These are phyloP conservation scores for Exophiala sp. DNA, from an alignment of 2,329 filamentous ascomycete genomes.

Conservation along the genomic window DNA sequence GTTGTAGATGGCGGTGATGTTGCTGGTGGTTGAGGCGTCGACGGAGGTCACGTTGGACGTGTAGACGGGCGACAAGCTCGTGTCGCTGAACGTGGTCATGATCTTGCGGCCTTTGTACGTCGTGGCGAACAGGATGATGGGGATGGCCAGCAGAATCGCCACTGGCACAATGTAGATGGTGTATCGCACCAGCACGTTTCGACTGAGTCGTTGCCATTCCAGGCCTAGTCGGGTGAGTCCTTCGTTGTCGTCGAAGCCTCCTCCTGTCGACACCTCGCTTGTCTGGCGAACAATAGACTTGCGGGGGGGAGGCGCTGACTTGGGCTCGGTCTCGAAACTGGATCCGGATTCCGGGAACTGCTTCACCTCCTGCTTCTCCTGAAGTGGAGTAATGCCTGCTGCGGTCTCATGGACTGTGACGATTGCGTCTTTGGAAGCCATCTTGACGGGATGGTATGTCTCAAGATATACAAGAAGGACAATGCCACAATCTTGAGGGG, in stretches of 20 bases:
- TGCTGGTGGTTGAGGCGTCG: constrained; percentile 2
- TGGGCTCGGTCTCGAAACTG: constrained; percentile 4
- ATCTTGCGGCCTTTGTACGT: constrained; percentile 29
- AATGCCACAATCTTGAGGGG: too few species aligned
- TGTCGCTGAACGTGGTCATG: constrained; percentile 2
- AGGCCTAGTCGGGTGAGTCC: constrained; percentile 11
- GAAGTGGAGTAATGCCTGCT: background rate
- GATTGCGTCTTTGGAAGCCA: constrained; percentile 14
- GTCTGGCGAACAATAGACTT: too few species aligned
- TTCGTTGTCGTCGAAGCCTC: constrained; percentile 1
- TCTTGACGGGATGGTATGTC: background rate
- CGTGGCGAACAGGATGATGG: constrained; percentile 19
- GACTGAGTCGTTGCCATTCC: constrained; percentile 11
- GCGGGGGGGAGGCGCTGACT: background rate
- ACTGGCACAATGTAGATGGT: constrained; percentile 22
- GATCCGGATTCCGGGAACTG: background rate
- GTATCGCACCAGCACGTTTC: constrained; percentile 19
- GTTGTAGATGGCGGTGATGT: constrained; percentile 13
- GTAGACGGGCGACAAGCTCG: constrained; percentile 4
- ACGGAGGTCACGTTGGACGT: constrained; percentile 13
- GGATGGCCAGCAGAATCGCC: constrained; percentile 17
- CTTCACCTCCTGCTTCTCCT: constrained; percentile 9
- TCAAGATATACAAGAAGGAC: too few species aligned
- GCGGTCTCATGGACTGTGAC: constrained; percentile 9
- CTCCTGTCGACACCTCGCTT: too few species aligned